A percentile compares a stretch with the other conserved stretches of the same genome.
Evolutionary conservation across 257 asterid genomes (phyloP).

Genomic region (Forsythia viridissima): DNA sequence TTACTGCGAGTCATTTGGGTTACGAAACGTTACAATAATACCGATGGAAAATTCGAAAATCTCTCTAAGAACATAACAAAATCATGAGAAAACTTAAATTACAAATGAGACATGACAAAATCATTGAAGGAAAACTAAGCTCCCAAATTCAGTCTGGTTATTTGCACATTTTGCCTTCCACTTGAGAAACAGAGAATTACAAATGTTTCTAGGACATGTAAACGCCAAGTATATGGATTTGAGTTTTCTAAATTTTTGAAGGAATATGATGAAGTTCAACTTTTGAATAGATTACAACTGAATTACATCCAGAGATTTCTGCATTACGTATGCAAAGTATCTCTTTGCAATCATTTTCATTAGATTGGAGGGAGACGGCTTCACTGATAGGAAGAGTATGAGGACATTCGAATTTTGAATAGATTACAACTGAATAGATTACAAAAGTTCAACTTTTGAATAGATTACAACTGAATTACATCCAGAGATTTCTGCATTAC

Average conservation of each 20-base stretch:
- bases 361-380: not conserved
- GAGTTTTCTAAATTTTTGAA: slow-evolving; percentile 27
- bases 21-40: too few species aligned
- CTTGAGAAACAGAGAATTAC: slow-evolving; percentile 10
- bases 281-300: slow-evolving; percentile 9
- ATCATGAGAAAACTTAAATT: too few species aligned
- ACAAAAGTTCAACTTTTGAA: slow-evolving; percentile 24
- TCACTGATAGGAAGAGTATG: not conserved
- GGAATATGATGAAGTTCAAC: slow-evolving; percentile 24
- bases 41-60: too few species aligned
- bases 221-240: slow-evolving; percentile 26
- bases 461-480: slow-evolving; percentile 15
- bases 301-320: slow-evolving; percentile 16
- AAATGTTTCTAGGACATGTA: not conserved
- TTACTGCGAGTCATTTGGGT: too few species aligned
- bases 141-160: not conserved
- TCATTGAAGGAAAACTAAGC: too few species aligned
- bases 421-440: too few species aligned
- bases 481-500: slow-evolving; percentile 14
- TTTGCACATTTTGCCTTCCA: slow-evolving; percentile 11
- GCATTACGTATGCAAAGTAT: not conserved
- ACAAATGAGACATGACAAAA: too few species aligned
- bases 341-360: not conserved
- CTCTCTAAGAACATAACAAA: too few species aligned
- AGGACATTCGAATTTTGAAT: too few species aligned